A percentile compares a stretch with the other conserved stretches of the same genome.
Evolutionary conservation across 1,139 yeast species (phyloP).

Genomic region (Pichia sp.): DNA sequence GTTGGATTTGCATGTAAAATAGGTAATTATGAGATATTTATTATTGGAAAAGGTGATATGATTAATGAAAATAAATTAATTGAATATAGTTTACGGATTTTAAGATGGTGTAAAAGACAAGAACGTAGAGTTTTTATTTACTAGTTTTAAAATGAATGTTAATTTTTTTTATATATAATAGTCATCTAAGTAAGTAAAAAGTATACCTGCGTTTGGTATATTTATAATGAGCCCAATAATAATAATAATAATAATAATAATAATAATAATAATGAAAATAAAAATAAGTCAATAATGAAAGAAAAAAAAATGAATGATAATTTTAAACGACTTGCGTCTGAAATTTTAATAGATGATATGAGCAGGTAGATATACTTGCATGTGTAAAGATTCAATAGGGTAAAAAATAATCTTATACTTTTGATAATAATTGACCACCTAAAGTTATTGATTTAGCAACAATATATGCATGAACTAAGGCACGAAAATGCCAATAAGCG

Average conservation of each 20-base stretch:
- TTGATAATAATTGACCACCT: slow-evolving; percentile 8
- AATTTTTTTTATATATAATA: background rate
- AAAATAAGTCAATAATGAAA: background rate
- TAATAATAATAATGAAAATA: background rate
- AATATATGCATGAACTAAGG: slow-evolving; percentile 54
- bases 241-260: background rate
- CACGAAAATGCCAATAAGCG: slow-evolving; percentile 69
- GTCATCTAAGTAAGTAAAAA: too few relatives aligned
- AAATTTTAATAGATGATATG: too few relatives aligned
- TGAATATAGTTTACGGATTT: slow-evolving; percentile 46
- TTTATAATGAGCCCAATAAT: background rate
- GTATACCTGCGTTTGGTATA: too few relatives aligned
- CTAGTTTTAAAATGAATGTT: slow-evolving; percentile 27
- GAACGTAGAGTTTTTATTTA: slow-evolving; percentile 54
- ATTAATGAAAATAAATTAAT: slow-evolving; percentile 39
- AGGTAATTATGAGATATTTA: slow-evolving; percentile 49
- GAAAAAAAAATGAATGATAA: background rate
- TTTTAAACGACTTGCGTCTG: too few relatives aligned
- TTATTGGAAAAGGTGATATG: slow-evolving; percentile 43
- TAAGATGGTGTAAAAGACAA: slow-evolving; percentile 51
- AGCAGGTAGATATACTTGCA: background rate
- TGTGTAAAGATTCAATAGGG: background rate
- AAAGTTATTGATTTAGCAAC: slow-evolving; percentile 36
- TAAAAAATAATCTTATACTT: background rate
- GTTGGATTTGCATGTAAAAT: slow-evolving; percentile 37